These are phyloP conservation scores for Cercophora newfieldiana DNA, from an alignment of 495 filamentous ascomycete genomes.

Conservation along the genomic window DNA sequence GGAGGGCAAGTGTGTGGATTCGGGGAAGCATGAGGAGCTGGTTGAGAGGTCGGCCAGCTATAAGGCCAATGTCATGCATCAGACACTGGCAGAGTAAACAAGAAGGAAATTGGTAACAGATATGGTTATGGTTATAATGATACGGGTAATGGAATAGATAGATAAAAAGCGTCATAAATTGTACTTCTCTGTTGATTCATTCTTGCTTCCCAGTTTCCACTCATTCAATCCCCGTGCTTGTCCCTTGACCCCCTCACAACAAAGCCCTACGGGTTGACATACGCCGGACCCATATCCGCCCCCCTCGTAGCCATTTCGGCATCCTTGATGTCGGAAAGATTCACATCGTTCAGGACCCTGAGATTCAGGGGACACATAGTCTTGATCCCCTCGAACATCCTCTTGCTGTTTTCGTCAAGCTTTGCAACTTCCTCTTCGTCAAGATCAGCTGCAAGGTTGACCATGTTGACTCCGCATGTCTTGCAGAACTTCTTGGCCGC, in stretches of 20 bases:
- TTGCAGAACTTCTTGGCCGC: conserved; percentile 43
- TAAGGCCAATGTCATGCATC: conserved; percentile 52
- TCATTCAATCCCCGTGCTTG: too few relatives aligned
- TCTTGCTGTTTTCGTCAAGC: conserved; percentile 12
- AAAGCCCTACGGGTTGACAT: conserved; percentile 36
- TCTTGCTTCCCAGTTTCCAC: too few relatives aligned
- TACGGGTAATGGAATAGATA: too few relatives aligned
- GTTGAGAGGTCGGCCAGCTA: conserved; percentile 60
- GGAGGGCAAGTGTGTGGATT: conserved; percentile 62
- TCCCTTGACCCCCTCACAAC: background rate
- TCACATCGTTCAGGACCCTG: conserved; percentile 32
- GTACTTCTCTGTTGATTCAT: too few relatives aligned
- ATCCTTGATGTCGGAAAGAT: conserved; percentile 30
- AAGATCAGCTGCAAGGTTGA: conserved; percentile 21
- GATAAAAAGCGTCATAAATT: too few relatives aligned
- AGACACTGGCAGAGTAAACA: conserved; percentile 24
- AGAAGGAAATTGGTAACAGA: background rate
- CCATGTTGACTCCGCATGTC: conserved; percentile 38
- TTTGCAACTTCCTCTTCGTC: conserved; percentile 21
- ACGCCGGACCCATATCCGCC: conserved; percentile 21
- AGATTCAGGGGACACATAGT: conserved; percentile 13
- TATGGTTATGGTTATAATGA: background rate
- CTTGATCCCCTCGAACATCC: conserved; percentile 14
- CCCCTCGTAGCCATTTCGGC: conserved; percentile 14
- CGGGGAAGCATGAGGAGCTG: conserved; percentile 68